A percentile compares a stretch with the other conserved stretches of the same genome.
phyloP scores from a whole-genome alignment of 2,329 filamentous ascomycete genomes.

The Colletotrichum australisinense region DNA sequence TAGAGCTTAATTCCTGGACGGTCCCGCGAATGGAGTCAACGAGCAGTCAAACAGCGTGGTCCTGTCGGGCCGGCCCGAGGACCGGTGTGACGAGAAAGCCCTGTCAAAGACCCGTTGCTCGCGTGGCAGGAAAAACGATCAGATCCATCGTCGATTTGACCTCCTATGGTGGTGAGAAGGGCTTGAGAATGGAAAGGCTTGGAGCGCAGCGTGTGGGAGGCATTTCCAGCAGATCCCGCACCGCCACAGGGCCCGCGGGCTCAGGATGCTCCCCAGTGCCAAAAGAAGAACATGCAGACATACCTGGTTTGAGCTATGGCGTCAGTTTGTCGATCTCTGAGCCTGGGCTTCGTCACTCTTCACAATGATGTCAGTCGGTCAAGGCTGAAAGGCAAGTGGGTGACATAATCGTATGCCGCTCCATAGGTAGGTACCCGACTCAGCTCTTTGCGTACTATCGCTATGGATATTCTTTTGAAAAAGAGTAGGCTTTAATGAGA shows the following conservation, averaged over 20 bases:
- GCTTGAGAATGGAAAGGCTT: background rate
- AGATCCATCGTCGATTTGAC: background rate
- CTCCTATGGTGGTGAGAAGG: background rate
- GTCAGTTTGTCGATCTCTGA: constrained; percentile 32
- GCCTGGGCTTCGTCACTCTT: constrained; percentile 30
- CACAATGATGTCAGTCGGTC: constrained; percentile 33
- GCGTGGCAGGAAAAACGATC: background rate
- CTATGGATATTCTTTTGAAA: no score
- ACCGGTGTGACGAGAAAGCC: background rate
- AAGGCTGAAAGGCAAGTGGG: constrained; percentile 13
- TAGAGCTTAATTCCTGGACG: background rate
- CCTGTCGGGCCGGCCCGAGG: constrained; percentile 14
- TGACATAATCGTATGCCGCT: no score
- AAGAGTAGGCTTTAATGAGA: no score
- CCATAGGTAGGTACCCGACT: no score
- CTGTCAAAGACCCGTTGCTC: background rate
- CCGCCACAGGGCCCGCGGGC: constrained; percentile 3
- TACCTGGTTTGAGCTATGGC: constrained; percentile 25
- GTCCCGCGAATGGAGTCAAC: background rate
- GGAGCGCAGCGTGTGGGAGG: background rate
- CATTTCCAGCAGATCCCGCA: background rate
- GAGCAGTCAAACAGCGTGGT: background rate
- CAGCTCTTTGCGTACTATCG: no score
- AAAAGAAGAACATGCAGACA: background rate
- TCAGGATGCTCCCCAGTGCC: background rate